These are phyloP conservation scores for Naganishia sp. DNA, from an alignment of 1,284 basidiomycete species.

Conservation along the genomic window DNA sequence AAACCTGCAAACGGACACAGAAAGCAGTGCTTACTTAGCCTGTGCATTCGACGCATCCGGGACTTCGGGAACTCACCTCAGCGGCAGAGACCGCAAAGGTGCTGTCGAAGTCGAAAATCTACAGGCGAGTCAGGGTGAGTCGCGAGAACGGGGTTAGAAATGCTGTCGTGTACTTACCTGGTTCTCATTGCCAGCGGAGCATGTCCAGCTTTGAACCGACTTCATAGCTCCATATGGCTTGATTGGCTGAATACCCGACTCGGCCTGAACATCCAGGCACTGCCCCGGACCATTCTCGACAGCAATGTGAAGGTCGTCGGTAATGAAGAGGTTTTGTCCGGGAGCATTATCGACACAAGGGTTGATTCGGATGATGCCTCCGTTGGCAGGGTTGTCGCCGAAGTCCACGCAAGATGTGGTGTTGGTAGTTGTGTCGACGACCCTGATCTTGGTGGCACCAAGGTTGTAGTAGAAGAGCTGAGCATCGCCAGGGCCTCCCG, in stretches of 20 bases:
- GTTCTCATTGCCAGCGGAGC: constrained; percentile 6
- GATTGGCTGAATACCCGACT: neutral
- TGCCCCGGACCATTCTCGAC: constrained; percentile 14
- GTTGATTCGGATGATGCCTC: constrained; percentile 34
- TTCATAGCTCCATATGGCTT: constrained; percentile 2
- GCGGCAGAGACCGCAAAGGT: no score
- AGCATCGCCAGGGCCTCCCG: neutral
- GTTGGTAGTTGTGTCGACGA: constrained; percentile 2
- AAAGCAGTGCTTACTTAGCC: no score
- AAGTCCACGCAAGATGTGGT: constrained; percentile 13
- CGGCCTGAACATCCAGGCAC: constrained; percentile 23
- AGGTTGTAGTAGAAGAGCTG: constrained; percentile 5
- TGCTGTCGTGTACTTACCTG: constrained; percentile 12
- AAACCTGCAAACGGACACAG: no score
- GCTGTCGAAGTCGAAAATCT: neutral
- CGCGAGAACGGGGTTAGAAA: no score
- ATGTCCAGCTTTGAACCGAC: constrained; percentile 15
- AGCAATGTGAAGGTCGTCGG: constrained; percentile 24
- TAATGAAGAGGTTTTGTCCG: neutral
- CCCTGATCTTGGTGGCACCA: constrained; percentile 11
- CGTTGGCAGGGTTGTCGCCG: constrained; percentile 7
- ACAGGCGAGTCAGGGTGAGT: no score
- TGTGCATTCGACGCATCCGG: no score
- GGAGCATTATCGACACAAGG: constrained; percentile 30
- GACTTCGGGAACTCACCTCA: no score